A percentile compares a stretch with the other conserved stretches of the same genome.
phyloP scores from a whole-genome alignment of 768 basidiomycete genomes.

The Lactarius quietus region DNA sequence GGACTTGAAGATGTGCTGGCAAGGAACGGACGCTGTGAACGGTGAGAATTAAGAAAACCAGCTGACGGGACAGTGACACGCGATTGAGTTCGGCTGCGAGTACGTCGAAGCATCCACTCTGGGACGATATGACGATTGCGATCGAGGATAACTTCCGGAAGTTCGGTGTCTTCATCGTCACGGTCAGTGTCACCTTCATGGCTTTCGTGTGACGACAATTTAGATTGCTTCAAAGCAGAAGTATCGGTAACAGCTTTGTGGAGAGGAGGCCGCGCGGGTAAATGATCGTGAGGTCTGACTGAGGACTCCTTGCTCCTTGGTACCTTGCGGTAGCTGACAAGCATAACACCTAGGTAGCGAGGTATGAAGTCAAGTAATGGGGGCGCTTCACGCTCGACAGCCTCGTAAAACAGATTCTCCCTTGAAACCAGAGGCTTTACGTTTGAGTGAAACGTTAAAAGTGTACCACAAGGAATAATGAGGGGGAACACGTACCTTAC shows the following conservation, averaged over 20 bases:
- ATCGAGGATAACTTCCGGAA: slow-evolving; percentile 92
- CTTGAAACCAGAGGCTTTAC: slow-evolving; percentile 88
- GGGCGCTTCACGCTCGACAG: slow-evolving; percentile 91
- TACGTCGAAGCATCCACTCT: slow-evolving; percentile 74
- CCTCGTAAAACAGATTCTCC: slow-evolving; percentile 97
- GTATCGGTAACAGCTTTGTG: slow-evolving; percentile 32
- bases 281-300: slow-evolving; percentile 14
- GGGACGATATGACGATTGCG: slow-evolving; percentile 96
- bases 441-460: slow-evolving; percentile 4
- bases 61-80: slow-evolving; percentile 36
- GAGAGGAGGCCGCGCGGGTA: slow-evolving; percentile 30
- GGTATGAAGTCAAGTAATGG: slow-evolving; percentile 92
- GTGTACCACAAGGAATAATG: background rate
- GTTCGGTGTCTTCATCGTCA: slow-evolving; percentile 59
- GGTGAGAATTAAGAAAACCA: slow-evolving; percentile 34
- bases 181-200: slow-evolving; percentile 41
- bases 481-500: slow-evolving; percentile 68
- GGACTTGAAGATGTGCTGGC: slow-evolving; percentile 67
- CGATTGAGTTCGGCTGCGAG: slow-evolving; percentile 44
- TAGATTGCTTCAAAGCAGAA: slow-evolving; percentile 1
- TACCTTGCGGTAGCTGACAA: slow-evolving; percentile 91
- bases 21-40: slow-evolving; percentile 43
- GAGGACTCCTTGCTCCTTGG: slow-evolving; percentile 27
- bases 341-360: slow-evolving; percentile 98
- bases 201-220: slow-evolving; percentile 27